A percentile compares a stretch with the other conserved stretches of the same genome.
Conservation (phyloP, 371 early-diverging fungal species). For the Mucor lusitanicus region DNA sequence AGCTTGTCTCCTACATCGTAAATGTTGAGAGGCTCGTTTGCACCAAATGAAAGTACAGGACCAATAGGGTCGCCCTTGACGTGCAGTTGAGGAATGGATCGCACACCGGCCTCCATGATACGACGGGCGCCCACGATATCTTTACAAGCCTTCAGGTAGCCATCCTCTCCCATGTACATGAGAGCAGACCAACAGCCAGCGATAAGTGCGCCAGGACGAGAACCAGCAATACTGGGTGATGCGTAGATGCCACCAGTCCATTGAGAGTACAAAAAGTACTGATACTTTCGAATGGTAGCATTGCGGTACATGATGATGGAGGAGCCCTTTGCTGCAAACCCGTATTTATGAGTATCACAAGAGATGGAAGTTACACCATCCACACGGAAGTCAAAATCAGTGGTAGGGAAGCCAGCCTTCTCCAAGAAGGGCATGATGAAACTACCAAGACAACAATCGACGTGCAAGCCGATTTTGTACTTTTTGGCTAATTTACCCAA, state of each 20-base stretch:
- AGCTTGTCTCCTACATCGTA: conserved; percentile 86
- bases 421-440: conserved; percentile 94
- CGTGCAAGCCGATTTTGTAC: conserved; percentile 86
- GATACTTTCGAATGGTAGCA: conserved; percentile 80
- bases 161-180: conserved; percentile 83
- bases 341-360: conserved; percentile 97
- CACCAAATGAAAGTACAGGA: conserved; percentile 88
- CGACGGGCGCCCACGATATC: conserved; percentile 80
- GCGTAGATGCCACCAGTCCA: conserved; percentile 98
- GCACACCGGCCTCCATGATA: conserved; percentile 68
- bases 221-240: conserved; percentile 92
- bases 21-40: conserved; percentile 69
- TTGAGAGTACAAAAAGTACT: conserved; percentile 87
- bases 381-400: conserved; percentile 88
- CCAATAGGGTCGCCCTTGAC: conserved; percentile 86
- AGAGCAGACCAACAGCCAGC: conserved; percentile 97
- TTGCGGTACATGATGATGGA: conserved; percentile 92
- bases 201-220: conserved; percentile 92
- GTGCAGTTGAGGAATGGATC: conserved; percentile 70
- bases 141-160: conserved; percentile 83
- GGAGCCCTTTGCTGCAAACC: conserved; percentile 97
- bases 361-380: conserved; percentile 95
- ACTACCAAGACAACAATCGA: conserved; percentile 97
- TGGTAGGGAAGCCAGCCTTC: conserved; percentile 85
- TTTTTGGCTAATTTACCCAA: conserved; percentile 82